Base-by-base conservation (phyloP, 257 asterid species). In the Plantago major region DNA sequence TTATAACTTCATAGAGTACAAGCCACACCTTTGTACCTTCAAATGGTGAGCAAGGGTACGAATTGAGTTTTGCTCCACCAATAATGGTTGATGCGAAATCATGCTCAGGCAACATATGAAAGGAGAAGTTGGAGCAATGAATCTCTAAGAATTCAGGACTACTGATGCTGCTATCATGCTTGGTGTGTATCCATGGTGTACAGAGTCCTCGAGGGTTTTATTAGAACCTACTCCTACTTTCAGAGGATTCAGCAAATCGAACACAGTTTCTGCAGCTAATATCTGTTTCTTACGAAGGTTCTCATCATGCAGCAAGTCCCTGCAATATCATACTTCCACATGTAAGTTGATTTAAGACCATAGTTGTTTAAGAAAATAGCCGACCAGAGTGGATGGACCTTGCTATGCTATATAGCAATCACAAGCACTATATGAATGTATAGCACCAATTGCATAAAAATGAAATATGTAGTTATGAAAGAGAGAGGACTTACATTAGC, bases 151-250 rank as follows among this genome's bases (percentile, higher is more conserved):
- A 63, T 71, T 63, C 56, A 89, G 55, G 37, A 89, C 81, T 10
- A 79, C 71, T 46, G 87, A 70, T 65, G 99, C 96, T 56, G 99
- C 99, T 13, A 80, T 67, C 84, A 81, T 73, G 70, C 96, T 89
- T 17, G 97, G 95, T 26, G 77, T 63, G 58, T 46, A 58, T 43
- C 71, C 80, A 45, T 50, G 42, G 43, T 33, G 57, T 5, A 15
- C 3, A 40, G 60, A 40, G 28, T 60, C 71, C 44, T 43, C 22
- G 45, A 30, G 65, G 17, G 47, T 70, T 19, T 73, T 70, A 69
- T 40, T 44, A 52, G 48, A 47, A 53, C 45, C 52, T 17, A 37
- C 58, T 55, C 55, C 69, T n/a, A n/a, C n/a, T 63, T 67, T 64
- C 11, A 44, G 64, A 42, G 88, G 87, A 61, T 74, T 63, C 13